These are phyloP conservation scores for Datura wrightii DNA, from an alignment of 257 asterid species.

Conservation along the genomic window DNA sequence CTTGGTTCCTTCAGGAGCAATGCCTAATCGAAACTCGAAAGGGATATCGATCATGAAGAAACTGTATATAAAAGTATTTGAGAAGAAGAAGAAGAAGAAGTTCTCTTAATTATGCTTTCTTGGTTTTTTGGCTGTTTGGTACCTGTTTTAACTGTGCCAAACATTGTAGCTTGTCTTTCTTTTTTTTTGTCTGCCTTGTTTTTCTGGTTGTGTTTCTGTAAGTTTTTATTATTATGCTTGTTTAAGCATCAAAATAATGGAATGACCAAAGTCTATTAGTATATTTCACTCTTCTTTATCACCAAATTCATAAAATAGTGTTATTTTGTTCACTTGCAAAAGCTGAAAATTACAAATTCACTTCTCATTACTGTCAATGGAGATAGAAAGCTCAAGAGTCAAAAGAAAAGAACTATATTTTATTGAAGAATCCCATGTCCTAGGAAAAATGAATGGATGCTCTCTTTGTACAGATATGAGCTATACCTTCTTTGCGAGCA, in stretches of 20 bases:
- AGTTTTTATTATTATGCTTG: not conserved
- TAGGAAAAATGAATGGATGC: too few species aligned
- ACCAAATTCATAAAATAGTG: too few species aligned
- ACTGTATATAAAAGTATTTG: not conserved
- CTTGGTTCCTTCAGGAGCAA: slow-evolving; percentile 79
- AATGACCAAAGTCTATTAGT: too few species aligned
- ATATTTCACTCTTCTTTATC: not conserved
- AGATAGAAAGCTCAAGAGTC: too few species aligned
- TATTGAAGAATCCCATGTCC: too few species aligned
- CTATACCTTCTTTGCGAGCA: too few species aligned
- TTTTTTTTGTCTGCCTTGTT: not conserved
- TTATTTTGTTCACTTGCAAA: too few species aligned
- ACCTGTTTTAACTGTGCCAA: not conserved
- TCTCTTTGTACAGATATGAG: too few species aligned
- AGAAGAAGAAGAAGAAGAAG: not conserved
- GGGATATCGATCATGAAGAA: not conserved
- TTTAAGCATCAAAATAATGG: not conserved
- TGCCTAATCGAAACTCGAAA: slow-evolving; percentile 24
- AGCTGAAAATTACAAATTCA: too few species aligned
- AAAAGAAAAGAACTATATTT: too few species aligned
- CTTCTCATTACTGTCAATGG: too few species aligned
- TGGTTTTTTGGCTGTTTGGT: not conserved
- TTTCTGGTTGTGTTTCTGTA: not conserved
- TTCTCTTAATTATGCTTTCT: not conserved
- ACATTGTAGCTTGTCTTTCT: not conserved